These are phyloP conservation scores for Neospora caninum DNA, from an alignment of 169 alveolate genomes.

Conservation along the genomic window DNA sequence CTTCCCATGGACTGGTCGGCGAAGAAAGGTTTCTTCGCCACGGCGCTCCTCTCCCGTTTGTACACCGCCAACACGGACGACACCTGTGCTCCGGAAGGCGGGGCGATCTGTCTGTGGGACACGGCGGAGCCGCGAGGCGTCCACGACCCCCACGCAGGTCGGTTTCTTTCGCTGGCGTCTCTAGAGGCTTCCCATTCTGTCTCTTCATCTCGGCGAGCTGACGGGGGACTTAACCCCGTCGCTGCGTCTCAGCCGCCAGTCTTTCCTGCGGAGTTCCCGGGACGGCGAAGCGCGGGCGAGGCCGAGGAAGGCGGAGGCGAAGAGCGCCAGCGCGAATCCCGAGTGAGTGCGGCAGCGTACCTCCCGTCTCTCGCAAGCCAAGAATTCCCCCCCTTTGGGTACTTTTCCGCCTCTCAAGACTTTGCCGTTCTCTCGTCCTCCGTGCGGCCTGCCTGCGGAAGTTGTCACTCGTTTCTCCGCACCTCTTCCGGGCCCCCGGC, in stretches of 20 bases:
- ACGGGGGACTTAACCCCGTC: not conserved
- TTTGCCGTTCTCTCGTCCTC: not conserved
- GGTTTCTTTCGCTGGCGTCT: not conserved
- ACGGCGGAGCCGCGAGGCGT: not conserved
- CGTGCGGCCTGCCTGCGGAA: not conserved
- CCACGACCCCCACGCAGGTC: not conserved
- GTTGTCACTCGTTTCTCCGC: not conserved
- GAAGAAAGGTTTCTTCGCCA: not conserved
- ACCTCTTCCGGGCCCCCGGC: not conserved
- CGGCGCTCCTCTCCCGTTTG: conserved; percentile 39
- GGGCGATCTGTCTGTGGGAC: conserved; percentile 26
- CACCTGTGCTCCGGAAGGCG: conserved; percentile 41
- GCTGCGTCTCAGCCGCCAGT: not conserved
- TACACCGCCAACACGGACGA: conserved; percentile 48
- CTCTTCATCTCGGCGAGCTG: not conserved
- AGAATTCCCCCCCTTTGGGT: too few relatives aligned
- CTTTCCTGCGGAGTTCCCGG: not conserved
- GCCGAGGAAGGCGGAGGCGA: not conserved
- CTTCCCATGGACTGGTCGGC: conserved; percentile 53
- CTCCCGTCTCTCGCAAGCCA: not conserved
- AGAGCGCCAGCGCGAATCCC: not conserved
- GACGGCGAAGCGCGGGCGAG: not conserved
- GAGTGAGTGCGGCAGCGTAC: not conserved
- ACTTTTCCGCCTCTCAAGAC: not conserved
- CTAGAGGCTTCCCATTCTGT: not conserved